Conservation (phyloP, 495 filamentous ascomycete species). For the Penicillium alfredii region DNA sequence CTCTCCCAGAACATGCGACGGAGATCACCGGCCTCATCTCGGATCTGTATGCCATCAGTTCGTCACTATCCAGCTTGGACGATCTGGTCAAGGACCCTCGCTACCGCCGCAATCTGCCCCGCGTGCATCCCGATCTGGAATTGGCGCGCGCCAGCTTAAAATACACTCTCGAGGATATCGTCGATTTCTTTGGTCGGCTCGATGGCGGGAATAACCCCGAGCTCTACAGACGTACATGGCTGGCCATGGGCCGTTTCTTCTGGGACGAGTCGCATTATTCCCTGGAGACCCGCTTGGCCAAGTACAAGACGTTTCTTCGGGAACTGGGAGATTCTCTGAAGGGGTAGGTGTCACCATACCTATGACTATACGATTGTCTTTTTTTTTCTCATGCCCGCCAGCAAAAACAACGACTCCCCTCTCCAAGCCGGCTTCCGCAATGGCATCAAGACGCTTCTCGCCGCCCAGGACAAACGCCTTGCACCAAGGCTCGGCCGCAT, state of each 20-base stretch:
- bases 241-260: conserved; percentile 44
- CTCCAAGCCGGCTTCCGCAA: conserved; percentile 31
- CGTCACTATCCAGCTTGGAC: conserved; percentile 43
- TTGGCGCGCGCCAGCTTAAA: conserved; percentile 42
- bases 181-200: conserved; percentile 44
- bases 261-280: conserved; percentile 44
- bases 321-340: conserved; percentile 43
- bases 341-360: conserved; percentile 42
- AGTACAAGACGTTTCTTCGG: conserved; percentile 48
- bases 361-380: background rate
- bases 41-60: conserved; percentile 50
- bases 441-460: conserved; percentile 30
- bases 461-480: conserved; percentile 34
- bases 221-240: conserved; percentile 48
- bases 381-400: no score
- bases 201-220: conserved; percentile 31
- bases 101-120: conserved; percentile 28
- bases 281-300: conserved; percentile 46
- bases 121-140: conserved; percentile 40
- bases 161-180: conserved; percentile 49
- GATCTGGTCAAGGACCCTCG: conserved; percentile 27
- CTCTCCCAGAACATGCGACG: conserved; percentile 46
- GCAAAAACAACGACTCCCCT: conserved; percentile 23
- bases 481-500: conserved; percentile 33
- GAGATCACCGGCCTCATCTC: conserved; percentile 51